Evolutionary conservation across 1,139 yeast species (phyloP).

Genomic region (Scheffersomyces illinoinensis): DNA sequence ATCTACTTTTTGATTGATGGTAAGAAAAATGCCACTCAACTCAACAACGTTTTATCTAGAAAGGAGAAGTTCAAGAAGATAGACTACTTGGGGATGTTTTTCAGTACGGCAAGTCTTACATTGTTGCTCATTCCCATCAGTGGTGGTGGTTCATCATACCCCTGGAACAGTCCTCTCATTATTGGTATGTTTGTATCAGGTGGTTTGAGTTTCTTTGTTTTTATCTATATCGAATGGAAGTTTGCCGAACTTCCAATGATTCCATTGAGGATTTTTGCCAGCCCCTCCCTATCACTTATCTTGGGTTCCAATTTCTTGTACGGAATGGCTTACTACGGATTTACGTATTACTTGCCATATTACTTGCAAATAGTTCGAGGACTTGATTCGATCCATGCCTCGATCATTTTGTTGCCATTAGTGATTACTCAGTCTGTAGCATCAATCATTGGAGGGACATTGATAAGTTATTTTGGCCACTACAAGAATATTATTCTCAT

Average conservation of each 20-base stretch:
- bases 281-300: conserved; percentile 13
- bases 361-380: conserved; percentile 20
- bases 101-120: conserved; percentile 18
- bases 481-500: conserved; percentile 13
- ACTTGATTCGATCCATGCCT: conserved; percentile 13
- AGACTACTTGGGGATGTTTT: conserved; percentile 20
- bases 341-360: conserved; percentile 18
- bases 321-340: conserved; percentile 19
- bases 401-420: conserved; percentile 17
- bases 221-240: conserved; percentile 19
- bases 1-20: conserved; percentile 14
- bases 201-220: conserved; percentile 15
- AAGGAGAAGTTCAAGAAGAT: conserved; percentile 17
- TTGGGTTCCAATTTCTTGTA: conserved; percentile 16
- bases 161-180: conserved; percentile 19
- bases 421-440: conserved; percentile 16
- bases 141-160: conserved; percentile 22
- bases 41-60: conserved; percentile 13
- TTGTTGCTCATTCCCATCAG: conserved; percentile 19
- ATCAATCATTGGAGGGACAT: conserved; percentile 18
- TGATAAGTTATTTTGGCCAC: conserved; percentile 18
- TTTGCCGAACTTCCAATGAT: conserved; percentile 23
- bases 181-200: conserved; percentile 21
- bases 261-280: conserved; percentile 16
- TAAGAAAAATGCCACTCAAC: conserved; percentile 12